These are phyloP conservation scores for Sorghum bicolor DNA, from an alignment of 176 grass and related monocot species.

Conservation along the genomic window Sorghum_bicolor_NCBIv3 NC_012870.2:59147001-59147500, in stretches of 20 bases:
- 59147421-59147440: neutral
- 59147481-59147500: too few species aligned
- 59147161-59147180: too few species aligned
- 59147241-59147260: neutral
- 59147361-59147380: slow-evolving; percentile 8
- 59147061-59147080: too few species aligned
- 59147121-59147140: too few species aligned
- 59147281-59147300: slow-evolving; percentile 67
- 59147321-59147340: slow-evolving; percentile 63
- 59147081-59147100: too few species aligned
- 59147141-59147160: too few species aligned
- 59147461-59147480: neutral
- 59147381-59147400: neutral
- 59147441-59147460: neutral
- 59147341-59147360: slow-evolving; percentile 3
- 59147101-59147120: too few species aligned
- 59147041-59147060: neutral
- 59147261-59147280: slow-evolving; percentile 63
- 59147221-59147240: slow-evolving; percentile 9
- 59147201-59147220: slow-evolving; percentile 16
- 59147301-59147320: slow-evolving; percentile 68
- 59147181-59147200: neutral
- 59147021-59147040: neutral
- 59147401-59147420: neutral
- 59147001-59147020: neutral